These are phyloP conservation scores for Suillus clintonianus DNA, from an alignment of 768 basidiomycete genomes.

Conservation along the genomic window DNA sequence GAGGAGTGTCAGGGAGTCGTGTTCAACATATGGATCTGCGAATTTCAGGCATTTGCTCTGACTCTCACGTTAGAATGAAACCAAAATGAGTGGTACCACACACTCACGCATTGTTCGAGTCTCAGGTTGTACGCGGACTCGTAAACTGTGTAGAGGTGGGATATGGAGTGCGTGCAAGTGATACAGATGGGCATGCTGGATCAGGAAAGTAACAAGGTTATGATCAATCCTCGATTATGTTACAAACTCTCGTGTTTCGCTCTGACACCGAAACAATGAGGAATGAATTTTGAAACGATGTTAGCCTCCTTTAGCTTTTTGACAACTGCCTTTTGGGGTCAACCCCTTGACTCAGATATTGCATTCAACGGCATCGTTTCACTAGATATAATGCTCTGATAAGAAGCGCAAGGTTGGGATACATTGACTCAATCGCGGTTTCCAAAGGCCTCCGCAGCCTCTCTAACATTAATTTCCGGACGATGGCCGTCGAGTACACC, in stretches of 20 bases:
- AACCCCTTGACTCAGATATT: slow-evolving; percentile 2
- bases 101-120: slow-evolving; percentile 80
- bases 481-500: not conserved
- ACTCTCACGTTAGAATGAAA: slow-evolving; percentile 10
- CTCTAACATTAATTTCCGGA: not conserved
- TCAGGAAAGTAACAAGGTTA: slow-evolving; percentile 1
- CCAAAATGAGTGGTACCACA: not conserved
- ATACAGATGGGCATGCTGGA: slow-evolving; percentile 77
- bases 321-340: not conserved
- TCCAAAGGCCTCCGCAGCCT: not conserved
- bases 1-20: slow-evolving; percentile 70
- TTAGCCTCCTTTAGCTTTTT: not conserved
- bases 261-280: not conserved
- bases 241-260: not conserved
- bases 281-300: not conserved
- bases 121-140: slow-evolving; percentile 76
- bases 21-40: slow-evolving; percentile 87
- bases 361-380: not conserved
- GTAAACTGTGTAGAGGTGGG: slow-evolving; percentile 81
- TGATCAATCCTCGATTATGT: not conserved
- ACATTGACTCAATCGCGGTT: not conserved
- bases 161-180: slow-evolving; percentile 63
- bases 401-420: not conserved
- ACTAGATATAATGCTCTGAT: not conserved
- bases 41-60: slow-evolving; percentile 65